A percentile compares a stretch with the other conserved stretches of the same genome.
Conservation (phyloP, 1,284 basidiomycete genomes). For the Blastosporella zonata region DNA sequence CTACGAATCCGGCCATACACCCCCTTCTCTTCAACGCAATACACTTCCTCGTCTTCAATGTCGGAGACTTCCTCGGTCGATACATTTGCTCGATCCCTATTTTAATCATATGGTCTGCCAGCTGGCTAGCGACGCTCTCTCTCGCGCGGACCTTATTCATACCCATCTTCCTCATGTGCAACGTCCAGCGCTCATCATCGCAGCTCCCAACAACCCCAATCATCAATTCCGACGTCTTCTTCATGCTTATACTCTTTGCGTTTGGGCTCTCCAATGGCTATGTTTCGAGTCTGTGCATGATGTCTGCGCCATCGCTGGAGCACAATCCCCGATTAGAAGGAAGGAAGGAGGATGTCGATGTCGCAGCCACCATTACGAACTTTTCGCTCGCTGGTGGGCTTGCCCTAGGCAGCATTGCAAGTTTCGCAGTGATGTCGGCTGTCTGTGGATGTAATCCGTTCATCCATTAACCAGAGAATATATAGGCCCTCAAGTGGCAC, state of each 20-base stretch:
- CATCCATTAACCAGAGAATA: too few species aligned
- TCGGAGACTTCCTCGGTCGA: conserved; percentile 77
- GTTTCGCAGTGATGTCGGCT: conserved; percentile 69
- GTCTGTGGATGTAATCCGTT: conserved; percentile 76
- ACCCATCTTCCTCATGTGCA: conserved; percentile 84
- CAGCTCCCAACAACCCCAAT: conserved; percentile 34
- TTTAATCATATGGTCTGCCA: conserved; percentile 64
- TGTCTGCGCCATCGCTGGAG: conserved; percentile 67
- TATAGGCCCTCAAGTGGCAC: too few species aligned
- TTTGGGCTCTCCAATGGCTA: conserved; percentile 81
- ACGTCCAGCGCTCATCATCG: conserved; percentile 50
- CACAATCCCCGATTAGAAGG: conserved; percentile 67
- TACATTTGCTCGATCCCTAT: conserved; percentile 66
- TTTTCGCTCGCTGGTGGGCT: conserved; percentile 80
- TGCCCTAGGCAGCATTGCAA: conserved; percentile 68
- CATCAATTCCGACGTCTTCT: conserved; percentile 71
- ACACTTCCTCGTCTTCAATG: conserved; percentile 70
- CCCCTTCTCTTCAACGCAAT: conserved; percentile 66
- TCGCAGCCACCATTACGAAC: conserved; percentile 77
- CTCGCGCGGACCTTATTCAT: conserved; percentile 75
- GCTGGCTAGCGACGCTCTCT: conserved; percentile 59
- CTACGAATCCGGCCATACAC: conserved; percentile 56
- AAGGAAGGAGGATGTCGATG: conserved; percentile 70
- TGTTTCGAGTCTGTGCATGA: conserved; percentile 64
- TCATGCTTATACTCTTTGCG: conserved; percentile 66